Evolutionary conservation across 1,284 basidiomycete species (phyloP).

Genomic region (Psilocybe mexicana): DNA sequence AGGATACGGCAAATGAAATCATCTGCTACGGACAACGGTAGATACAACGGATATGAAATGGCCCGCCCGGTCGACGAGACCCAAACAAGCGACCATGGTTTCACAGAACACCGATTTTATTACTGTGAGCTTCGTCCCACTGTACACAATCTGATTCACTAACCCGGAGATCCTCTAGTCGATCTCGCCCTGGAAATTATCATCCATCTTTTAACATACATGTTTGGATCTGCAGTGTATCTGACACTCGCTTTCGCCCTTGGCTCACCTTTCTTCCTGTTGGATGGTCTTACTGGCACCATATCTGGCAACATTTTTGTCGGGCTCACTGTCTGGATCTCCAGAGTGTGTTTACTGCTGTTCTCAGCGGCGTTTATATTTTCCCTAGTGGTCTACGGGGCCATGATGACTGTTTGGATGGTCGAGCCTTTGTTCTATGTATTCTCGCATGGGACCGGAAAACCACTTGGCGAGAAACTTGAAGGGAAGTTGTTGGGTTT

Average conservation of each 20-base stretch:
- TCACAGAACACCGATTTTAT: no score
- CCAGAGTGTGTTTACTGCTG: not conserved
- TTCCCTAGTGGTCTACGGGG: not conserved
- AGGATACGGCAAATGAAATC: no score
- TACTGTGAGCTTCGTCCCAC: no score
- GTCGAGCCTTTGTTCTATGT: not conserved
- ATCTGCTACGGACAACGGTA: no score
- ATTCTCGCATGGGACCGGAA: no score
- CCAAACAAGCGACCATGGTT: no score
- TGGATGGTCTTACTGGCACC: no score
- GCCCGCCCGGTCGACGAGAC: no score
- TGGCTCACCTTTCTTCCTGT: not conserved
- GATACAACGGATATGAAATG: no score
- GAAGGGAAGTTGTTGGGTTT: no score
- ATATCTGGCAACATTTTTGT: not conserved
- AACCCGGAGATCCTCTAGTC: not conserved
- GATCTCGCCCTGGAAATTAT: not conserved
- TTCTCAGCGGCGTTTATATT: not conserved
- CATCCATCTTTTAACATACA: not conserved
- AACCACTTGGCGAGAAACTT: no score
- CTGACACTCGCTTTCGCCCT: not conserved
- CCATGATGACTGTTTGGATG: not conserved
- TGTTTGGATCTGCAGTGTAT: not conserved
- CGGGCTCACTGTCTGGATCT: not conserved
- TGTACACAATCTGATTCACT: no score